Base-by-base conservation (phyloP, 176 grass and related monocot species). In the Pontederia crassipes region DNA sequence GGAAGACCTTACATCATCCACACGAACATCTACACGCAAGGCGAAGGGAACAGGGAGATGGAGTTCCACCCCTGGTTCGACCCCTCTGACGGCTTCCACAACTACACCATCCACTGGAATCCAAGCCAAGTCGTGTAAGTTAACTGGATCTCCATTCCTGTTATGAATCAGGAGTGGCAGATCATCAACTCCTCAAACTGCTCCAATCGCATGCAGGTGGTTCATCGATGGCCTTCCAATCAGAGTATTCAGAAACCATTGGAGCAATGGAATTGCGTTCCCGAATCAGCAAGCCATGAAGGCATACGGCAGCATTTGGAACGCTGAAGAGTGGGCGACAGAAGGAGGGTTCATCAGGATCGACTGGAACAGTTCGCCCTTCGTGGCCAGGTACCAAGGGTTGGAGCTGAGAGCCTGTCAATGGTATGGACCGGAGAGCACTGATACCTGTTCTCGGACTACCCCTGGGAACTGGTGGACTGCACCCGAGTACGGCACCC, bases 21-120 rank as follows among this genome's bases (percentile, higher is more conserved):
- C 82, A 97, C 83, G 45, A 97, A 97, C 70, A 72, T 90, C 49
- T 96, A 82, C 65, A 63, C 47, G 49, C 54, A 55, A 73, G 92
- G 81, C 56, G 55, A 58, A 26, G 87, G 87, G 20, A 61, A 65
- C 50, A 88, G 71, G 55, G 87, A 97, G 66, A 72, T 85, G 73
- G 83, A 97, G 73, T 91, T 97, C 76, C 61, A 67, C 40, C 87
- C 92, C 0, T 95, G 90, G 86, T 89, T 95, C 70, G 83, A 95
- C 55, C 83, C 86, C 14, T 81, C 86, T 40, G 14, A 69, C 12
- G 83, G 60, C 76, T 86, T 72, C 83, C 90, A 95, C 78, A 95
- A 79, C 59, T 95, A 95, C 77, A 84, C 90, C 59, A 95, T 97
- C 55, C 77, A 80, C 11, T 96, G 86, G 91, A 85, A 55, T 20